phyloP scores from a whole-genome alignment of 495 filamentous ascomycete genomes.

The Penicillium psychrofluorescens region DNA sequence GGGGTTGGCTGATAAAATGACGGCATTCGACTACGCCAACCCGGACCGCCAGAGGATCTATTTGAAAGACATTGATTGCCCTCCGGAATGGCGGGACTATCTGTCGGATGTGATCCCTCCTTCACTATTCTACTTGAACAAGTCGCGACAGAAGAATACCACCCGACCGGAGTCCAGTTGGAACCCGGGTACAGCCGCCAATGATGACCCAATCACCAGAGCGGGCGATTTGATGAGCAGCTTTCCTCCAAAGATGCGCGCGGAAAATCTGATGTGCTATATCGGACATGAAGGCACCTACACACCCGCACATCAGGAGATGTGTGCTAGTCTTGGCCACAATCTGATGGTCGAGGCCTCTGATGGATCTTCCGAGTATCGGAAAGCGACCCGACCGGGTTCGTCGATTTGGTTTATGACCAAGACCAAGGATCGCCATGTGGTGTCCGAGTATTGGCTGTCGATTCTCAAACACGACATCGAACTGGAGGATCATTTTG shows the following conservation, averaged over 20 bases:
- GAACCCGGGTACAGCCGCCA: not conserved
- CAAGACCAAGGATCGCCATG: slow-evolving; percentile 76
- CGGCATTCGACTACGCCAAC: slow-evolving; percentile 56
- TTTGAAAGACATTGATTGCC: slow-evolving; percentile 93
- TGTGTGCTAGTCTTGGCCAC: slow-evolving; percentile 93
- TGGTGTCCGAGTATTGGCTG: slow-evolving; percentile 87
- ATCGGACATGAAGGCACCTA: slow-evolving; percentile 97
- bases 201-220: slow-evolving; percentile 36
- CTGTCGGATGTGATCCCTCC: slow-evolving; percentile 71
- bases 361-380: slow-evolving; percentile 43
- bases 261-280: slow-evolving; percentile 97
- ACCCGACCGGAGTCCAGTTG: too few relatives aligned
- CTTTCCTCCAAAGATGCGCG: slow-evolving; percentile 75
- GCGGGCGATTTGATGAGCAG: slow-evolving; percentile 92
- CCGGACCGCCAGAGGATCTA: slow-evolving; percentile 76
- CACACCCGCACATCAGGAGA: slow-evolving; percentile 91
- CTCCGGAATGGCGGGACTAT: slow-evolving; percentile 70
- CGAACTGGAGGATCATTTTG: slow-evolving; percentile 93
- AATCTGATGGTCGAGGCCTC: slow-evolving; percentile 97
- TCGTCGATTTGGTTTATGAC: slow-evolving; percentile 99
- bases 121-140: slow-evolving; percentile 78
- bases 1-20: slow-evolving; percentile 69
- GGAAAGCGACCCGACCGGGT: slow-evolving; percentile 64
- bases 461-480: slow-evolving; percentile 89
- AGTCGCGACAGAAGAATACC: slow-evolving; percentile 45